A percentile compares a stretch with the other conserved stretches of the same genome.
These are phyloP conservation scores for Eucalyptus urophylla DNA, from an alignment of 345 rosid genomes.

Conservation along the genomic window DNA sequence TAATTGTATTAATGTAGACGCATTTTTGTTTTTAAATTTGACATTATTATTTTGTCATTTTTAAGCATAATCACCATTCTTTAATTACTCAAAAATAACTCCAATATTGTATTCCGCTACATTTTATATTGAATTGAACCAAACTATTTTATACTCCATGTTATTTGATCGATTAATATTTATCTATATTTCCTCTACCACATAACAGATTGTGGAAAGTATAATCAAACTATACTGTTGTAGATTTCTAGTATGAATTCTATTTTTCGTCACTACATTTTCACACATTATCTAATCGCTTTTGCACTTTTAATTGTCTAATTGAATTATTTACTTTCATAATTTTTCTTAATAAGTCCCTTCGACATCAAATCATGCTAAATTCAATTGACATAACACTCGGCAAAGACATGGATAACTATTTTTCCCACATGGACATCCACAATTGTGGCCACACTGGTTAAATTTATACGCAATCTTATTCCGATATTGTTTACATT, in stretches of 20 bases:
- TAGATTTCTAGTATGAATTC: not conserved
- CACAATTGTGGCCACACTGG: too few species aligned
- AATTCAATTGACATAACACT: not conserved
- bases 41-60: too few species aligned
- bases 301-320: not conserved
- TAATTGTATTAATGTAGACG: not conserved
- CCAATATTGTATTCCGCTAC: too few species aligned
- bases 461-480: too few species aligned
- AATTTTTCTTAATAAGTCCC: not conserved
- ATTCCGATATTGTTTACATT: too few species aligned
- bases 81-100: too few species aligned
- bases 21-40: too few species aligned
- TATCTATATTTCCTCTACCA: not conserved
- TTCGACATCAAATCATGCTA: not conserved
- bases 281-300: fast-evolving
- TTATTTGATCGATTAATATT: not conserved
- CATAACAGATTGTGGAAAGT: not conserved
- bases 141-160: not conserved
- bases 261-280: not conserved
- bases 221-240: not conserved
- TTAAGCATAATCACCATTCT: too few species aligned
- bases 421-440: not conserved
- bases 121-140: not conserved
- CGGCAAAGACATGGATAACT: not conserved
- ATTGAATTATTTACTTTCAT: not conserved